These are phyloP conservation scores for Eragrostis tef DNA, from an alignment of 202 grass and related monocot genomes.

Conservation along the genomic window DNA sequence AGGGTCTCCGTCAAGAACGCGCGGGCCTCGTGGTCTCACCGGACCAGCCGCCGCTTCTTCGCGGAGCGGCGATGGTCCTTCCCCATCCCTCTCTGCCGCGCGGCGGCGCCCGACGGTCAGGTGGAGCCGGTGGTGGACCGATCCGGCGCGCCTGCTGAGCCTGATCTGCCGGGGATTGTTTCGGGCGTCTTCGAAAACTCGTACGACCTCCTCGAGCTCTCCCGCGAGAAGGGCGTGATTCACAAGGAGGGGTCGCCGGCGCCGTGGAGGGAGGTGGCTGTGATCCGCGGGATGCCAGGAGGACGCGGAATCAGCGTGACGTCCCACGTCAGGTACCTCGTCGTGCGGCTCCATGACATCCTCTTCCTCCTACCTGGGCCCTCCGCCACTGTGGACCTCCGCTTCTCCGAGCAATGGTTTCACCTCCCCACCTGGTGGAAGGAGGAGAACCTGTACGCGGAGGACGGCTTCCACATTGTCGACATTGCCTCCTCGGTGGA, in stretches of 20 bases:
- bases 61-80: neutral
- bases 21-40: neutral
- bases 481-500: constrained; percentile 9
- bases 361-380: neutral
- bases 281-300: neutral
- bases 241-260: neutral
- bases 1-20: constrained; percentile 11
- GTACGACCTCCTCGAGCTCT: neutral
- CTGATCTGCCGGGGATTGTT: neutral
- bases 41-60: neutral
- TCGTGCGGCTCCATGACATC: constrained; percentile 1
- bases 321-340: neutral
- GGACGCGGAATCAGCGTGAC: neutral
- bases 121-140: neutral
- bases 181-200: neutral
- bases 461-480: neutral
- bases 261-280: constrained; percentile 12
- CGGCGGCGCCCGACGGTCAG: neutral
- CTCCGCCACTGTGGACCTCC: neutral
- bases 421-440: neutral
- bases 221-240: neutral
- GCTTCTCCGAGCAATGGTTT: neutral
- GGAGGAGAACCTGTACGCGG: constrained; percentile 16
- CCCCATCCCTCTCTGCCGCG: neutral
- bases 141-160: neutral